Evolutionary conservation across 805 yeast genomes (phyloP).

Genomic region (Lachancea fermentati): DNA sequence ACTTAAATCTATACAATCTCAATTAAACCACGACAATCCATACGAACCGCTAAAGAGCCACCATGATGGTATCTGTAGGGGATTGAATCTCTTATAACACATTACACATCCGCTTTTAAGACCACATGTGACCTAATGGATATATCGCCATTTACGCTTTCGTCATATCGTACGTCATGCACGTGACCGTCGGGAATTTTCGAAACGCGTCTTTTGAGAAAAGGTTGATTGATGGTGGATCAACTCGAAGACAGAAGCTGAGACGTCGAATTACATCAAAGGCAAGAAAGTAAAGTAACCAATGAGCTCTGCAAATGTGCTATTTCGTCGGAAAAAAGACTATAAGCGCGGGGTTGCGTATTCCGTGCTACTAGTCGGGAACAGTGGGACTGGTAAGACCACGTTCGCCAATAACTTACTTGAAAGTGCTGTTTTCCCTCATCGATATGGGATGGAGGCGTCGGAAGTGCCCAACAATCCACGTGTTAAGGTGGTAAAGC

Average conservation of each 20-base stretch:
- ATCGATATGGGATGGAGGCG: slow-evolving; percentile 44
- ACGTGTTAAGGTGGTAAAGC: slow-evolving; percentile 24
- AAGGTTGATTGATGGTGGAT: too few relatives aligned
- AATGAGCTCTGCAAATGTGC: slow-evolving; percentile 3
- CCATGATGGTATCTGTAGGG: too few relatives aligned
- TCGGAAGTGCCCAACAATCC: slow-evolving; percentile 16
- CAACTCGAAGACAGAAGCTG: too few relatives aligned
- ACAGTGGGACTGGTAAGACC: slow-evolving; percentile 72
- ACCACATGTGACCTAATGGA: neutral
- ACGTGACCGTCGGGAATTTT: neutral
- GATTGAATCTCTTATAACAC: too few relatives aligned
- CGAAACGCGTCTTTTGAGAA: neutral
- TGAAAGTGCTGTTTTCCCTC: slow-evolving; percentile 56
- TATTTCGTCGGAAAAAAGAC: slow-evolving; percentile 53
- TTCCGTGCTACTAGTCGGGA: slow-evolving; percentile 68
- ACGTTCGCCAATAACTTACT: slow-evolving; percentile 66
- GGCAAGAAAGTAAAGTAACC: neutral
- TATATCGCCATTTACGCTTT: neutral
- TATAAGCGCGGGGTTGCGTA: slow-evolving; percentile 68
- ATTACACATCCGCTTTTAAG: too few relatives aligned
- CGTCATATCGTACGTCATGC: neutral
- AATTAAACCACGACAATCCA: too few relatives aligned
- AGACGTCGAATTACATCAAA: neutral
- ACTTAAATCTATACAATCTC: too few relatives aligned
- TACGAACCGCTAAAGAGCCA: too few relatives aligned